phyloP scores from a whole-genome alignment of 2,329 filamentous ascomycete genomes.

The Colletotrichum gloeosporioides region DNA sequence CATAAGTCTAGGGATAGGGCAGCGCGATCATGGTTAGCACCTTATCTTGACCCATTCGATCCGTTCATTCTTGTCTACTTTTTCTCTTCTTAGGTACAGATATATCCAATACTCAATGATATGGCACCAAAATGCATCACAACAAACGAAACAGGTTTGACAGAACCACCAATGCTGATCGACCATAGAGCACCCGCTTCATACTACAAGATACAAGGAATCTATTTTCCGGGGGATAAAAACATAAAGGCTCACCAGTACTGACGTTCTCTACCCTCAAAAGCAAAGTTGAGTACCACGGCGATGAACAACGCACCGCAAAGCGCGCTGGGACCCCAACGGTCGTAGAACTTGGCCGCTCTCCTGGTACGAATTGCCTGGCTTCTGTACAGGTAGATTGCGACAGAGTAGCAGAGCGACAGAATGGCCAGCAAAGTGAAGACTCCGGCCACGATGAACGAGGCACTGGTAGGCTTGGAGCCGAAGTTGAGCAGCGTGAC shows the following conservation, averaged over 20 bases:
- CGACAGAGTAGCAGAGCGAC: constrained; percentile 82
- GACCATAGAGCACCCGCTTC: not conserved
- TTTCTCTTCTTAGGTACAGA: not conserved
- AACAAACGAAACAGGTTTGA: not conserved
- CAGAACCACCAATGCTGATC: not conserved
- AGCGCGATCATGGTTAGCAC: not conserved
- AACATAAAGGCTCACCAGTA: constrained; percentile 48
- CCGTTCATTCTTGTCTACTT: not conserved
- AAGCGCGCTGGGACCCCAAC: constrained; percentile 80
- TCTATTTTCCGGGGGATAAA: not conserved
- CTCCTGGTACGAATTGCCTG: constrained; percentile 81
- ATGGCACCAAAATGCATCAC: not conserved
- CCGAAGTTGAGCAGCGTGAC: constrained; percentile 86
- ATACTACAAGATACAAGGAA: not conserved
- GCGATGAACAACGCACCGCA: constrained; percentile 77
- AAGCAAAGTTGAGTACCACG: constrained; percentile 79
- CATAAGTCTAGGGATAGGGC: not conserved
- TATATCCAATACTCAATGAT: not conserved
- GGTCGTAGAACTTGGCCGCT: constrained; percentile 92
- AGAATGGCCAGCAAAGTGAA: constrained; percentile 84
- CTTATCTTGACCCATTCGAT: not conserved
- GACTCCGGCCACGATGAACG: constrained; percentile 72
- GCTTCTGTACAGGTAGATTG: constrained; percentile 88
- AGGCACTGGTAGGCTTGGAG: constrained; percentile 56
- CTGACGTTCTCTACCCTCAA: constrained; percentile 69